Percentiles rank a stretch among this genome's conserved stretches.
phyloP scores from a whole-genome alignment of 2,329 filamentous ascomycete genomes.

The Hymenoscyphus infarciens region DNA sequence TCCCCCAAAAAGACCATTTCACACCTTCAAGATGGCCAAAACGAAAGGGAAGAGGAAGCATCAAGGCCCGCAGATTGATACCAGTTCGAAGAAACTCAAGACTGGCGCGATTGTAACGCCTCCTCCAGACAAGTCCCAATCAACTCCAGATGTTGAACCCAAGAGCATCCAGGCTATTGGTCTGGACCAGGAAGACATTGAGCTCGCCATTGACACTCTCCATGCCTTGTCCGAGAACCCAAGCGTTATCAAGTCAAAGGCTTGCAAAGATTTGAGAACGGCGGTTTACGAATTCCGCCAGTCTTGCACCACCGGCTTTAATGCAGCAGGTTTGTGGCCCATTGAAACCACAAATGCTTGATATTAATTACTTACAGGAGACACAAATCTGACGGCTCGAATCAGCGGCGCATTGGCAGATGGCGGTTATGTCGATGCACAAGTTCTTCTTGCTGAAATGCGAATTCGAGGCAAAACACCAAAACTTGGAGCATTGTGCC shows the following conservation, averaged over 20 bases:
- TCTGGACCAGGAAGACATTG: constrained; percentile 64
- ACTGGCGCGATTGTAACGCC: constrained; percentile 34
- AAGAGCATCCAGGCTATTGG: constrained; percentile 51
- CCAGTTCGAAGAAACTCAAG: constrained; percentile 41
- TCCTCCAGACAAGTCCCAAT: constrained; percentile 33
- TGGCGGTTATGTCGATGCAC: constrained; percentile 61
- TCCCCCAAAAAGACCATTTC: neutral
- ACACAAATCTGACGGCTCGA: constrained; percentile 61
- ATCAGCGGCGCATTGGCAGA: constrained; percentile 64
- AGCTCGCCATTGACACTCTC: constrained; percentile 64
- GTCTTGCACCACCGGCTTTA: constrained; percentile 63
- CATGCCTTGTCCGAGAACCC: constrained; percentile 56
- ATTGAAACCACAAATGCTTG: neutral
- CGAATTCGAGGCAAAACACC: constrained; percentile 61
- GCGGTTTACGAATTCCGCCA: constrained; percentile 68
- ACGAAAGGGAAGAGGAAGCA: constrained; percentile 47
- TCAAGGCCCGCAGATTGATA: constrained; percentile 38
- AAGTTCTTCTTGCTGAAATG: constrained; percentile 66
- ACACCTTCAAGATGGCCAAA: constrained; percentile 39
- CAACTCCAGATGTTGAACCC: constrained; percentile 38
- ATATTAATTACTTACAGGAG: constrained; percentile 37
- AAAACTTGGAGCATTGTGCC: constrained; percentile 64
- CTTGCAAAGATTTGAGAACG: constrained; percentile 61
- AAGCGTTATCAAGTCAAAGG: constrained; percentile 62
- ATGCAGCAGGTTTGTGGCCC: constrained; percentile 45